Evolutionary conservation across 441 rosid species (phyloP), one percentile per base, ranked within the genome.

Genomic region (Melastoma candidum): DNA sequence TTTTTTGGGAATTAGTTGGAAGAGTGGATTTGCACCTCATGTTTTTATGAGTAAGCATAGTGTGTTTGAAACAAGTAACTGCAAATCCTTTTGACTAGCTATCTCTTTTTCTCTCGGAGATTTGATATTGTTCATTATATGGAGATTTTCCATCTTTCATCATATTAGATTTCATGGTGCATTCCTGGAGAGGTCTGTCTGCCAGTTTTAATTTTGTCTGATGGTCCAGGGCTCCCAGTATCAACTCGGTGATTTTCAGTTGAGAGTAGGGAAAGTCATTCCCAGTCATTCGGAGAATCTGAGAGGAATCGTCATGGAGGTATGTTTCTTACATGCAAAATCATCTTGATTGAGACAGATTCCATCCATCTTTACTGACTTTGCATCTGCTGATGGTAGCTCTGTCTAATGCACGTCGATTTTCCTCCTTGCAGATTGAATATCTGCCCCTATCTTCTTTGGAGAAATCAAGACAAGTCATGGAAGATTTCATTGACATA

Each of bases 221-320:
- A 14, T 24, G 26, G 11, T 65, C 63, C 49, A 83, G 87, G 97
- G 99, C 12, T 77, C 80, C 74, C 96, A 89, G 64, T 84, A 86
- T 71, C 93, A 77, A 27, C 79, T 93, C 7, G 96, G 95, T 25
- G 97, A 93, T 65, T 84, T 89, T 58, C 78, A 84, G 29, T 68
- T 89, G 64, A 74, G 96, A 68, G 90, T 89, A 47, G 95, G 97
- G 52, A 89, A 86, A 63, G 92, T 88, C 51, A 83, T 75, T 47
- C 83, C 89, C 1, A 77, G 68, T 57, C 90, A 78, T 61, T 84
- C 93, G 1, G 97, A 86, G 76, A 89, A 61, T 64, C 67, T 89
- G 74, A 71, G 97, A 74, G 97, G 93, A 60, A 84, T 89, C 26
- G 79, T 89, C 3, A 81, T 93, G 97, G 99, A 93, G 97, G 97